phyloP scores from a whole-genome alignment of 768 basidiomycete species.

The Gautieria morchelliformis region DNA sequence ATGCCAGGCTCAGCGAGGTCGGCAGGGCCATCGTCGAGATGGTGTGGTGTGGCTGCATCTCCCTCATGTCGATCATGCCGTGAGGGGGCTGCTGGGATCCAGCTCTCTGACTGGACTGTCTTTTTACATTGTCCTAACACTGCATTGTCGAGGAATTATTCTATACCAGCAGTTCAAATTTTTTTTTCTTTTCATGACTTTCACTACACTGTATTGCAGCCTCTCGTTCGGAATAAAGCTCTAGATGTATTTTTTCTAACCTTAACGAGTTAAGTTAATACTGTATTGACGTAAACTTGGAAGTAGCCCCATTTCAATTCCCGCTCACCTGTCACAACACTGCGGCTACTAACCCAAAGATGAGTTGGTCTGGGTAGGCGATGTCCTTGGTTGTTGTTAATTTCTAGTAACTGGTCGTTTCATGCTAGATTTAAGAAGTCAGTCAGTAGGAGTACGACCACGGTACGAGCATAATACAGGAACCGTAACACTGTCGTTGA shows the following conservation, averaged over 20 bases:
- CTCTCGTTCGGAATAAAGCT: slow-evolving; percentile 1
- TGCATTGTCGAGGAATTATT: neutral
- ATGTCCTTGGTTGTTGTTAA: neutral
- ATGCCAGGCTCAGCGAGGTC: slow-evolving; percentile 2
- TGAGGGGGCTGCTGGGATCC: neutral
- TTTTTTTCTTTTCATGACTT: neutral
- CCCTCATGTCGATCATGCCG: slow-evolving; percentile 5
- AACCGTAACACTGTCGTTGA: slow-evolving; percentile 8
- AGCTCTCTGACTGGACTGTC: neutral
- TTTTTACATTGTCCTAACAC: neutral
- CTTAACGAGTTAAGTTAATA: neutral
- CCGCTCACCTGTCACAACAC: neutral
- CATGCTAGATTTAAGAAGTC: slow-evolving; percentile 80
- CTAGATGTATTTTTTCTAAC: neutral
- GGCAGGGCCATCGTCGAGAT: slow-evolving; percentile 8
- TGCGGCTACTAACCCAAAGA: slow-evolving; percentile 10
- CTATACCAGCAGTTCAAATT: neutral
- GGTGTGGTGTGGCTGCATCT: slow-evolving; percentile 7
- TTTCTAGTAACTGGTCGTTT: neutral
- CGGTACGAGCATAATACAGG: slow-evolving; percentile 35
- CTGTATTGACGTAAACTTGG: neutral
- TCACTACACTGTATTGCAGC: slow-evolving; percentile 7
- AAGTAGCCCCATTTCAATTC: neutral
- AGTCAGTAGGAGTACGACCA: slow-evolving; percentile 84
- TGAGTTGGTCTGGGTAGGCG: slow-evolving; percentile 52